Evolutionary conservation across 1,139 yeast genomes (phyloP).

Genomic region (Geotrichum citri-aurantii): DNA sequence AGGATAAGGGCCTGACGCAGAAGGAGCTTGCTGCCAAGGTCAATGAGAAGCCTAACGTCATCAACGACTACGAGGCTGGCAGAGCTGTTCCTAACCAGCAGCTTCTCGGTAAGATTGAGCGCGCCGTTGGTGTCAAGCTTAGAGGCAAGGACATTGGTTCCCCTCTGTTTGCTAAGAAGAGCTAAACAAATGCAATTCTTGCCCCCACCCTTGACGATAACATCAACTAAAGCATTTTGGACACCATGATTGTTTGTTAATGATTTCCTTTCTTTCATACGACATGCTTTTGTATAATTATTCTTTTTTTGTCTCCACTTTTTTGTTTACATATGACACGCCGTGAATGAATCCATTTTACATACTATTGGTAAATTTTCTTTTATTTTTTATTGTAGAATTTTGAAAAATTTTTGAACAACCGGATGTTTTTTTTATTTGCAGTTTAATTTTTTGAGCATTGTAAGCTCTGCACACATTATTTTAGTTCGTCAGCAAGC

Average conservation of each 20-base stretch:
- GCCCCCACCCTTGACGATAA: background rate
- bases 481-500: background rate
- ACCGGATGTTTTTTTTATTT: background rate
- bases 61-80: constrained; percentile 96
- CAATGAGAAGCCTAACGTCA: constrained; percentile 91
- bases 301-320: background rate
- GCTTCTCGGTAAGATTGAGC: constrained; percentile 82
- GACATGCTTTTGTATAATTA: background rate
- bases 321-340: background rate
- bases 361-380: background rate
- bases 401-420: background rate
- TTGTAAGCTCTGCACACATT: background rate
- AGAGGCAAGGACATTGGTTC: constrained; percentile 95
- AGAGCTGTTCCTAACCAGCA: constrained; percentile 97
- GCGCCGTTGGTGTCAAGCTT: constrained; percentile 89
- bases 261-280: background rate
- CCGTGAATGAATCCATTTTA: constrained; percentile 5
- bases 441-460: background rate
- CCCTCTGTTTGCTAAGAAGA: constrained; percentile 74
- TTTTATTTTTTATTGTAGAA: background rate
- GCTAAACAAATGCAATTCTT: constrained; percentile 25
- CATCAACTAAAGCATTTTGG: background rate
- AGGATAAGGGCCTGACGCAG: constrained; percentile 83
- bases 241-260: background rate
- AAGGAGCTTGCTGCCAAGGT: constrained; percentile 93